These are phyloP conservation scores for Schizonepeta tenuifolia DNA, from an alignment of 257 asterid species.

Conservation along the genomic window DNA sequence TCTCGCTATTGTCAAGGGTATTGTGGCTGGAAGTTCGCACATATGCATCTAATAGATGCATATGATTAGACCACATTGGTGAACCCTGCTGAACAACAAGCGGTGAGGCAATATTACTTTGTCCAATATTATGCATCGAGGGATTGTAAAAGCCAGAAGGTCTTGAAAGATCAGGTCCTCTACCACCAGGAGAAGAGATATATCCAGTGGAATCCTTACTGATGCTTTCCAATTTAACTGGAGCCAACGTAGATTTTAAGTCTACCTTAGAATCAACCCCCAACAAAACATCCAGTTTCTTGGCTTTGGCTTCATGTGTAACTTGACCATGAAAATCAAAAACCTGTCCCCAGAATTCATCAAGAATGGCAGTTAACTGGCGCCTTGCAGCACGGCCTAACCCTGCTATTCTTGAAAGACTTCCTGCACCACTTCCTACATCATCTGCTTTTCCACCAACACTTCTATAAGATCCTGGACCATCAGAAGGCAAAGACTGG, in stretches of 20 bases:
- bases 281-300: slow-evolving; percentile 69
- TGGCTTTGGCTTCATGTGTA: slow-evolving; percentile 73
- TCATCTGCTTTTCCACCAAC: slow-evolving; percentile 71
- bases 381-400: slow-evolving; percentile 97
- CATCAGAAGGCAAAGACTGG: slow-evolving; percentile 61
- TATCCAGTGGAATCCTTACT: slow-evolving; percentile 56
- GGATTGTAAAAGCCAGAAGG: slow-evolving; percentile 51
- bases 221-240: slow-evolving; percentile 57
- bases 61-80: slow-evolving; percentile 50
- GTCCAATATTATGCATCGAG: slow-evolving; percentile 58
- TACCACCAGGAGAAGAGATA: slow-evolving; percentile 54
- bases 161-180: slow-evolving; percentile 59
- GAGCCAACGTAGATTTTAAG: slow-evolving; percentile 52
- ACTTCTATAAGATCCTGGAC: slow-evolving; percentile 84
- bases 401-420: slow-evolving; percentile 87
- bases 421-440: slow-evolving; percentile 84
- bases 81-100: slow-evolving; percentile 53
- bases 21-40: slow-evolving; percentile 47
- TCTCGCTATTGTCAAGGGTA: slow-evolving; percentile 65
- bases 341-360: slow-evolving; percentile 95
- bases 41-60: slow-evolving; percentile 52
- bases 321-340: slow-evolving; percentile 81
- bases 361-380: slow-evolving; percentile 67
- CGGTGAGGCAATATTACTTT: slow-evolving; percentile 53
- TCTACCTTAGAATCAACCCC: slow-evolving; percentile 61